These are phyloP conservation scores for Neophaeococcomyces mojaviensis DNA, from an alignment of 2,329 filamentous ascomycete genomes.

Conservation along the genomic window DNA sequence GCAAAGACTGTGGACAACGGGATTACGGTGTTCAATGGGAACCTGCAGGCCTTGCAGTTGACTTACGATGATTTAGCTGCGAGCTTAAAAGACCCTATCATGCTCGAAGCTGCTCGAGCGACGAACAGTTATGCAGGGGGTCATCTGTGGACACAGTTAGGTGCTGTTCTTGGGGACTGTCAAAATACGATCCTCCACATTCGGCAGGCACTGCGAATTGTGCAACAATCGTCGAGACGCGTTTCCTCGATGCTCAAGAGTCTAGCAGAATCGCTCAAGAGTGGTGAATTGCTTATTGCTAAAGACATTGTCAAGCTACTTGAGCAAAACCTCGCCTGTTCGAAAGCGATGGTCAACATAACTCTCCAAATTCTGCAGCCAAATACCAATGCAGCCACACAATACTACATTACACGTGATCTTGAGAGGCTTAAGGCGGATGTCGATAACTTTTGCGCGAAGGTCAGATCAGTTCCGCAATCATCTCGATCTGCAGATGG, in stretches of 20 bases:
- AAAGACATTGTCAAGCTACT: conserved; percentile 17
- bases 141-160: conserved; percentile 17
- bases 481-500: background rate
- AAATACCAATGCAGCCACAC: conserved; percentile 5
- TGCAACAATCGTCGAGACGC: conserved; percentile 14
- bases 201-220: conserved; percentile 13
- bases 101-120: conserved; percentile 16
- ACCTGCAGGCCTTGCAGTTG: conserved; percentile 14
- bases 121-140: conserved; percentile 15
- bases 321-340: conserved; percentile 10
- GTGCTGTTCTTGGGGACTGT: conserved; percentile 15
- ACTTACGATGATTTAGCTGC: conserved; percentile 18
- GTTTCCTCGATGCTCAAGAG: conserved; percentile 12
- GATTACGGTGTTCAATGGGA: conserved; percentile 16
- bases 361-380: conserved; percentile 18
- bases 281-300: conserved; percentile 17
- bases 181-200: conserved; percentile 14
- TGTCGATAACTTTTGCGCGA: background rate
- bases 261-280: conserved; percentile 14
- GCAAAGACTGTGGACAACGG: conserved; percentile 17
- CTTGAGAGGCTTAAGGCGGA: background rate
- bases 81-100: conserved; percentile 13
- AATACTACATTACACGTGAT: background rate
- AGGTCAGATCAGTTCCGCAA: background rate
- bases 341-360: conserved; percentile 20